Base-by-base conservation (phyloP, 306 rosid genomes). In the Trifolium fragiferum region DNA sequence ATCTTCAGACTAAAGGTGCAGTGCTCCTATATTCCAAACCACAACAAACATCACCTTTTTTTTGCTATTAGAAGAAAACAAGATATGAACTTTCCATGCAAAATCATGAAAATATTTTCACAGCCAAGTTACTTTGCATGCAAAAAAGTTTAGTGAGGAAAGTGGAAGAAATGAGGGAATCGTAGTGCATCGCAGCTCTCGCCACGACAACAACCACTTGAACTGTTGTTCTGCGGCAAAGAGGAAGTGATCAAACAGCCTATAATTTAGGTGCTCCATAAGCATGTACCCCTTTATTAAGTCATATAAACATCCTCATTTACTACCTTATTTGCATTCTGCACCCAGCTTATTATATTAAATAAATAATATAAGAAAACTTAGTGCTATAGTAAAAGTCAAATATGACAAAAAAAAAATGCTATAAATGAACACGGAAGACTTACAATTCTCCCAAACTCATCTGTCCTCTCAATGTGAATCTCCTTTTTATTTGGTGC, bases 381-480 rank as follows among this genome's bases (percentile, higher is more conserved):
- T 61, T 38, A 61, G 61, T 23, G 66, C 16, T 25, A 54, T 16
- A 66, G 21, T 67, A 72, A 37, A 37, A 64, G 59, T 33, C 20
- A 23, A 32, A 75, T 63, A 51, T 13, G 33, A 38, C 27, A 5
- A 47, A 66, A 72, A 66, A 72, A 72, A 23, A 35, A 27, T 6
- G 30, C 47, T 60, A 43, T 20, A 27, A 27, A 54, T 21, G 0
- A 73, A 27, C 14, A 66, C 40, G 19, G 58, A 78, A 78, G 33
- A 81, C 99, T 87, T 90, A 94, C 99, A 78, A 89, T 89, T 86
- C 97, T 85, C 66, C 97, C 97, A 76, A 86, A 94, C 69, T 94
- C 99, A 59, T 94, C 96, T 20, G 92, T 92, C 86, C 99, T 90
- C 79, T 90, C 97, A 58, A 94, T 88, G 87, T 74, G 96, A 78